Conservation (phyloP, 73 alveolate species). For the Uronychia setigera region DNA sequence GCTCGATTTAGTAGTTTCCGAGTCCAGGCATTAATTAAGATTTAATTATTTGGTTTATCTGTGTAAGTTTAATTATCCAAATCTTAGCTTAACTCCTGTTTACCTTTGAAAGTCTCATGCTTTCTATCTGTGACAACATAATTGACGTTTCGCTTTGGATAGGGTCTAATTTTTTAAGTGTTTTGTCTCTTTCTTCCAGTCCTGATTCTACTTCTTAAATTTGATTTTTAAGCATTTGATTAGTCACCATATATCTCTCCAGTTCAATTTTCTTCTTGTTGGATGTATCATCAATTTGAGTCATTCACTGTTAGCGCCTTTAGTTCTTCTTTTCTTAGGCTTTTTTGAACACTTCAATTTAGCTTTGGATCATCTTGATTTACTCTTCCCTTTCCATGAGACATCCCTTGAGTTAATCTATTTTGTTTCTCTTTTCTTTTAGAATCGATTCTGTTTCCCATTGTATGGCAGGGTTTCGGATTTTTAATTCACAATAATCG, state of each 20-base stretch:
- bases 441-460: background rate
- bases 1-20: no score
- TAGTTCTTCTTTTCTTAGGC: background rate
- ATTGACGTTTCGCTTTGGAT: no score
- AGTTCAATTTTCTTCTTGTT: background rate
- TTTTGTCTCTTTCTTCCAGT: no score
- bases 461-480: background rate
- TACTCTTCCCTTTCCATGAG: background rate
- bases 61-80: no score
- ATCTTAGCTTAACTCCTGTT: no score
- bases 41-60: no score
- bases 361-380: background rate
- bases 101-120: no score
- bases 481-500: background rate
- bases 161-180: no score
- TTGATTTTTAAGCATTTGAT: no score
- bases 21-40: no score
- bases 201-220: no score
- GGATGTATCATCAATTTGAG: background rate
- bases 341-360: background rate
- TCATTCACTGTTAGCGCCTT: background rate
- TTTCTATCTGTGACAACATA: no score
- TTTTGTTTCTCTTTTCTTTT: background rate
- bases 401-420: background rate
- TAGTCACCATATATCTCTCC: background rate